Conservation (phyloP, 2,329 filamentous ascomycete genomes). For the Aspergillus flavus region DNA sequence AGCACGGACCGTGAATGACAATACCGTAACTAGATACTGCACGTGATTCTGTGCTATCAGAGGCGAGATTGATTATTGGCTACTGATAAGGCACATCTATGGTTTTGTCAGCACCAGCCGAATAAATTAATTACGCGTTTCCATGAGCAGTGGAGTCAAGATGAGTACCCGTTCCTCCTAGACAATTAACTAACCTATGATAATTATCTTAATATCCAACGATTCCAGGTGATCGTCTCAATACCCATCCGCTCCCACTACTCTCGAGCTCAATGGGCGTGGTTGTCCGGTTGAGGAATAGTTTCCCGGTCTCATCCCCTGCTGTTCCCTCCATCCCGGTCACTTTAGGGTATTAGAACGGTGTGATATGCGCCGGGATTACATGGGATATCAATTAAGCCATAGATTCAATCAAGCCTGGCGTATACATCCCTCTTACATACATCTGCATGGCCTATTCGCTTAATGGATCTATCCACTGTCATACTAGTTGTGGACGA, state of each 20-base stretch:
- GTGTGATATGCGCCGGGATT: background rate
- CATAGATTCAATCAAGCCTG: background rate
- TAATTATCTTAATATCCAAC: slow-evolving; percentile 5
- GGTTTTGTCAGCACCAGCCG: background rate
- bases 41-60: background rate
- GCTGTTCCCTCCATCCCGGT: background rate
- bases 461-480: background rate
- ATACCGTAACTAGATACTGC: background rate
- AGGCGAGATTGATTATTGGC: slow-evolving; percentile 13
- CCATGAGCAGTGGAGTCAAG: background rate
- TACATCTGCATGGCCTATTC: background rate
- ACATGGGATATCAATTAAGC: background rate
- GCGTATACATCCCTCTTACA: background rate
- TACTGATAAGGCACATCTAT: slow-evolving; percentile 17
- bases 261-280: background rate
- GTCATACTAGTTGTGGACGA: background rate
- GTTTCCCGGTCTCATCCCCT: background rate
- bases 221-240: slow-evolving; percentile 9
- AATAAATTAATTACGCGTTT: background rate
- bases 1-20: background rate
- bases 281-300: background rate
- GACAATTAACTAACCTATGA: background rate
- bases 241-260: background rate
- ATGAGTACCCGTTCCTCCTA: background rate
- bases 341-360: background rate